phyloP scores from a whole-genome alignment of 2,329 filamentous ascomycete genomes.

The Sarocladiaceae sp. region DNA sequence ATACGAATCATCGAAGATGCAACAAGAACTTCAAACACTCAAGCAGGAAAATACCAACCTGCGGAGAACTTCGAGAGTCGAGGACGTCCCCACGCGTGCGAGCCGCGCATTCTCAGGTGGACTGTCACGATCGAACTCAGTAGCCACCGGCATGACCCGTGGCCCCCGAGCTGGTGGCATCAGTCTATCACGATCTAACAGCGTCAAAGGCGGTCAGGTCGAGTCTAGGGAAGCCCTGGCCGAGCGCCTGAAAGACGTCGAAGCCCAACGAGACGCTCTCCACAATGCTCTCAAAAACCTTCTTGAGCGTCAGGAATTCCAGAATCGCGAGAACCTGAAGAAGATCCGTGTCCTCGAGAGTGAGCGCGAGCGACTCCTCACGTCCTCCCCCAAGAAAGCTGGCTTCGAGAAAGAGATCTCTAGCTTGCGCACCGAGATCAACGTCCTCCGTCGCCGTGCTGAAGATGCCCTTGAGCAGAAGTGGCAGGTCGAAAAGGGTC shows the following conservation, averaged over 20 bases:
- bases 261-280: constrained; percentile 87
- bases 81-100: constrained; percentile 11
- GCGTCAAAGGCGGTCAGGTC: constrained; percentile 42
- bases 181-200: constrained; percentile 56
- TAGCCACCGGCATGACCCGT: constrained; percentile 50
- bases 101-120: constrained; percentile 32
- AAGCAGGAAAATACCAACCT: constrained; percentile 63
- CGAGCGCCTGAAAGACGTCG: constrained; percentile 85
- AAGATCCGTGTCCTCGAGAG: constrained; percentile 71
- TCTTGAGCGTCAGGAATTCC: constrained; percentile 78
- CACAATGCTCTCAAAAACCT: constrained; percentile 83
- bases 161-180: constrained; percentile 31
- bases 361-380: constrained; percentile 71
- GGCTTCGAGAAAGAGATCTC: constrained; percentile 83
- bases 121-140: constrained; percentile 62
- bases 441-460: constrained; percentile 75
- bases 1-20: constrained; percentile 79
- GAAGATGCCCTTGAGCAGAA: constrained; percentile 95
- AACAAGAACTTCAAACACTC: constrained; percentile 76
- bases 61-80: constrained; percentile 31
- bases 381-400: constrained; percentile 64
- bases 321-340: constrained; percentile 80
- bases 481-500: constrained; percentile 89
- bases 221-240: constrained; percentile 66
- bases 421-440: constrained; percentile 78